Conservation (phyloP, 257 asterid species). For the Solanum tacnaense region DNA sequence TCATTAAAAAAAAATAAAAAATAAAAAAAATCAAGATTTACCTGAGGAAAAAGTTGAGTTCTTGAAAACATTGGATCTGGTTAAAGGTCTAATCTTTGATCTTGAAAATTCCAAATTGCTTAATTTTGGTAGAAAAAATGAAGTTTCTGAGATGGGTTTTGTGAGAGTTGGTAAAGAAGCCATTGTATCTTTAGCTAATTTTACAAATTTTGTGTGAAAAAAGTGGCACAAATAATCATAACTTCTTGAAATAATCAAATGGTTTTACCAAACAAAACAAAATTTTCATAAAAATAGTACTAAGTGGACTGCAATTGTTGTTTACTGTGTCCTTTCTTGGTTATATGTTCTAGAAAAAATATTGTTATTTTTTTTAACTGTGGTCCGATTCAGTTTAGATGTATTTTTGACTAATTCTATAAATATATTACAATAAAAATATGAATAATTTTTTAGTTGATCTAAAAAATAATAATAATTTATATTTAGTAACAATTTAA, state of each 20-base stretch:
- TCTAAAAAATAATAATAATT: too few species aligned
- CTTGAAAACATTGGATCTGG: constrained; percentile 14
- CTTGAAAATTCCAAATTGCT: constrained; percentile 19
- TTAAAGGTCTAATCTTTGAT: constrained; percentile 11
- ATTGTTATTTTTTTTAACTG: too few species aligned
- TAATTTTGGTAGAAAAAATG: constrained; percentile 6
- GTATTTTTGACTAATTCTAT: too few species aligned
- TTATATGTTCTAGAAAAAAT: background rate
- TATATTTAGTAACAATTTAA: too few species aligned
- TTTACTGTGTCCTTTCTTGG: background rate
- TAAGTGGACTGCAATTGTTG: background rate
- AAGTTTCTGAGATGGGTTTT: constrained; percentile 30
- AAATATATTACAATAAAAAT: fast-evolving
- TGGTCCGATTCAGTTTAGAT: fast-evolving
- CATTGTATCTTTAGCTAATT: constrained; percentile 5
- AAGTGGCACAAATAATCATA: background rate
- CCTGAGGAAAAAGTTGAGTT: constrained; percentile 44
- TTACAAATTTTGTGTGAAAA: background rate
- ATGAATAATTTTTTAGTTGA: background rate
- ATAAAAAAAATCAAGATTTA: constrained; percentile 6
- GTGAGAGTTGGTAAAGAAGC: constrained; percentile 20
- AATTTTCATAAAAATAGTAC: background rate
- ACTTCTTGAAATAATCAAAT: background rate
- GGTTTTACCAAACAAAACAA: background rate
- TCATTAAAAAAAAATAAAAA: too few species aligned